Base-by-base conservation (phyloP, 2,329 filamentous ascomycete species). In the Fusarium multiceps region DNA sequence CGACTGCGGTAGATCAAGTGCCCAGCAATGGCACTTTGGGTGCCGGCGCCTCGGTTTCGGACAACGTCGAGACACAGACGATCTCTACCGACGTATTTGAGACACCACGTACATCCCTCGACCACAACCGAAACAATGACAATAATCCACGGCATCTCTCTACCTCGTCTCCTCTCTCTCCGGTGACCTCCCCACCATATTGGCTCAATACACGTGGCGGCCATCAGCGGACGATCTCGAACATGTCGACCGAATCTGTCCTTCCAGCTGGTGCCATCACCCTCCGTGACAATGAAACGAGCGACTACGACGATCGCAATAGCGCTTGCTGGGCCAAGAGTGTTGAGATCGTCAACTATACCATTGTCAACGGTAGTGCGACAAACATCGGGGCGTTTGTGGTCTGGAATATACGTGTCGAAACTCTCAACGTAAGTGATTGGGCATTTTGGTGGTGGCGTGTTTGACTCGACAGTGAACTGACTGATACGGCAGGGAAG, bases 361-460 rank as follows among this genome's bases (percentile, higher is more conserved):
- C 86, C 13, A 73, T 88, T 21, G 84, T 91, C 47, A 87, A 88
- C 63, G 84, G 86, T 53, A 85, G 85, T 67, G 78, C 84, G 37
- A 87, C 84, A 16, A 87, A 84, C 70, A 85, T 89, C 28, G 95
- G 95, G n/a, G 92, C 94, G 3, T 99, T 98, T 82, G 93, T 98
- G 3, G 94, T 97, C 10, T 99, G 93, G 93, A 96, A 93, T 77
- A 94, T 96, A 75, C 89, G 87, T 49, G 93, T 99, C 46, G 90
- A 96, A 78, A 98, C 94, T 6, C 82, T 98, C 53, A 91, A 89
- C 79, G 93, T 94, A 47, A 55, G 73, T 71, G 30, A 28, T 43
- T 48, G n/a, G 25, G 34, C 32, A 32, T 18, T 40, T 51, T 18
- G 12, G 12, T n/a, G 37, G n/a, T 48, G 30, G 78, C 41, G 21